These are phyloP conservation scores for Starmerella geochares DNA, from an alignment of 805 yeast species.

Conservation along the genomic window DNA sequence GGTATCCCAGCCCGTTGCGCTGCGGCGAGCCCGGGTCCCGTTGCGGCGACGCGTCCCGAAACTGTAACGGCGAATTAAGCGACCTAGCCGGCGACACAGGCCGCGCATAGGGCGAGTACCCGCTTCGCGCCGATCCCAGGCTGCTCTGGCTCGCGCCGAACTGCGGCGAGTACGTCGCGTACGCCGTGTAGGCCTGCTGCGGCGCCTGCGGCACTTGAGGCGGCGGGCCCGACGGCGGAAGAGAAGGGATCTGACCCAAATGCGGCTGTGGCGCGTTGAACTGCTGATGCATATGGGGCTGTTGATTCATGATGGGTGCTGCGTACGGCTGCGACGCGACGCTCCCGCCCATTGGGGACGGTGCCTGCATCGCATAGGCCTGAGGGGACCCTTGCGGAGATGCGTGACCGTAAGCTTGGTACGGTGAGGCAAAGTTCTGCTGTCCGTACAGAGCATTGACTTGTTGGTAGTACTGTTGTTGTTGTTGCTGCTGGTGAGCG, in stretches of 20 bases:
- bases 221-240: not conserved
- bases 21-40: constrained; percentile 9
- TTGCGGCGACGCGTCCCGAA: constrained; percentile 17
- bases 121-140: constrained; percentile 14
- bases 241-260: not conserved
- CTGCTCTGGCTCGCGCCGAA: constrained; percentile 21
- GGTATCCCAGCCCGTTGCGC: constrained; percentile 13
- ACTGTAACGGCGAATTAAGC: constrained; percentile 19
- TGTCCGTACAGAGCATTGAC: constrained; percentile 12
- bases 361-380: not conserved
- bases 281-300: not conserved
- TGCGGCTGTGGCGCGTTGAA: constrained; percentile 4
- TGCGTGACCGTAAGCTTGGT: constrained; percentile 5
- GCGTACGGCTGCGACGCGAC: constrained; percentile 4
- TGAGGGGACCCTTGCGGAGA: constrained; percentile 5
- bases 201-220: constrained; percentile 13
- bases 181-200: constrained; percentile 13
- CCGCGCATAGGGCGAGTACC: constrained; percentile 9
- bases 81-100: constrained; percentile 17
- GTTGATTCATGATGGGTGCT: not conserved
- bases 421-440: constrained; percentile 7
- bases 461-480: constrained; percentile 16
- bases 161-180: constrained; percentile 19
- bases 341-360: not conserved
- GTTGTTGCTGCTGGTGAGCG: constrained; percentile 19